Evolutionary conservation across 2,329 filamentous ascomycete species (phyloP), one percentile per base, ranked within the genome.

Genomic region (Phialemoniopsis sp.): DNA sequence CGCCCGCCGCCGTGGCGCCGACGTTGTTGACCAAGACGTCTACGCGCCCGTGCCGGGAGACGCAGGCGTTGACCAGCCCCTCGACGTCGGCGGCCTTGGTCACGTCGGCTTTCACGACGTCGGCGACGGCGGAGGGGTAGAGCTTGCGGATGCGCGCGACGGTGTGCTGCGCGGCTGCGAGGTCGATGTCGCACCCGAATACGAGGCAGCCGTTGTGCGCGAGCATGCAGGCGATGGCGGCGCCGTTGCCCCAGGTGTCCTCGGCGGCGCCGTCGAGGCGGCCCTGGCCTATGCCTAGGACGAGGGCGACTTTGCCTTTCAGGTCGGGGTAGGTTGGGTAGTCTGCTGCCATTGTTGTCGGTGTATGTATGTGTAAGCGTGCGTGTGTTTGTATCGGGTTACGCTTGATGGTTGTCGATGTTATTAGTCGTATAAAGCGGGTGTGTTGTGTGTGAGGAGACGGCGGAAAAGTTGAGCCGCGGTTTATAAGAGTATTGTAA

Each of bases 1-100:
- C 60, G 0, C 68, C 69, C 1, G 61, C 61, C 44, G 74, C 70
- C n/a, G 63, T 68, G 37, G 62, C 65, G 5, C 73, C 75, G 3
- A 76, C 45, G 16, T 47, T 49, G 46, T 49, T 49, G 45, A 48
- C 43, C 4, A 47, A 35, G 4, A 47, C 44, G 38, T 46, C 39
- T 12, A 46, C 28, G 21, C 30, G 39, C 1, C 38, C 40, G 32
- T 41, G 39, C 13, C 73, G 39, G 77, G 77, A 46, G 76, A 78
- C 34, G 78, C 57, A 3, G 77, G 55, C 58, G 32, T 70, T 60
- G 7, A 78, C 63, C 1, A 76, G 59, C 1, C 51, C 48, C 47
- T 70, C 64, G 55, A 74, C 70, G 28, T 69, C 65, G 2, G 55
- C 45, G 1, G 64, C 59, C 13, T 67, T 65, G 2, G 71, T 76